Base-by-base conservation (phyloP, 345 rosid genomes). In the Hibiscus syriacus region DNA sequence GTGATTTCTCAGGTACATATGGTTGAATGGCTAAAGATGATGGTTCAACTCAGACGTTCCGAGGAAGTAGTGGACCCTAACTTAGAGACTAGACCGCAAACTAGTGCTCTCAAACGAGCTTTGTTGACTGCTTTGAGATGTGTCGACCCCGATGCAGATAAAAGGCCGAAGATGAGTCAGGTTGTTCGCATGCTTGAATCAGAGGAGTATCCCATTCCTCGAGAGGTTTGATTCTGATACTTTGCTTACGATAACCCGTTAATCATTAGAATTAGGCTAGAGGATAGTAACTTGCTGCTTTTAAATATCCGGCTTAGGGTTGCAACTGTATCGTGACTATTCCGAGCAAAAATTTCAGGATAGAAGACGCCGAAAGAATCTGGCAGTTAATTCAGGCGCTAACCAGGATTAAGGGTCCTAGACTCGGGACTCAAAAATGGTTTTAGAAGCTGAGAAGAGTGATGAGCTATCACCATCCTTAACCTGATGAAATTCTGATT, bases 151-250 rank as follows among this genome's bases (percentile, higher is more conserved):
- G 98, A 92, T 78, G 77, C 90, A 34, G 92, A 84, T 61, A 92
- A 92, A 84, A 87, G 98, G 72, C 96, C 97, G 16, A 92, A 83
- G 81, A 92, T 92, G 98, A 88, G 96, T 72, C 98, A 87, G 78
- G 98, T 88, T 3, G 96, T 80, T 64, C 87, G 97, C 48, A 92
- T 92, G 98, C 90, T 92, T 39, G 97, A 92, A 73, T 87, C 92
- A 27, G 97, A 90, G 79, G 98, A 88, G 66, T 90, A 88, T 80
- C 96, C 90, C 53, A 59, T 92, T 57, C 85, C 90, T 30, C 81
- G 91, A 81, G 91, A 92, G 96, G 98, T 87, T 71, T 53, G 83
- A 61, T 67, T 61, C 46, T n/a, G 19, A 67, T 25, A 3, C 38
- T 36, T 23, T 48, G 0, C 30, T 10, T 49, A 49, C 54, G 23